Evolutionary conservation across 2,329 filamentous ascomycete genomes (phyloP).

Genomic region (Macroventuria anomochaeta): DNA sequence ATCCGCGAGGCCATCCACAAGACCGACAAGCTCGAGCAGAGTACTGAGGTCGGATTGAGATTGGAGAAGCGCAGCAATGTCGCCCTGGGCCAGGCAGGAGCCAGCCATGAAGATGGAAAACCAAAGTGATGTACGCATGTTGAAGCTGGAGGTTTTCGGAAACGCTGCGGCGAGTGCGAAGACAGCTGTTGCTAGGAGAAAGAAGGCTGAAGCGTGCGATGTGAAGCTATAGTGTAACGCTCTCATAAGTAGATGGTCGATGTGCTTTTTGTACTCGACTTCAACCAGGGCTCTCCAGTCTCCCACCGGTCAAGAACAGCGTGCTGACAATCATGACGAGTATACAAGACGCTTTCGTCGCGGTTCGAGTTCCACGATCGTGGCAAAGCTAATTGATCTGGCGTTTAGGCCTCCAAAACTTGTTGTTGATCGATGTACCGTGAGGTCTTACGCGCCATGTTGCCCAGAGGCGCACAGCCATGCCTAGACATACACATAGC

Average conservation of each 20-base stretch:
- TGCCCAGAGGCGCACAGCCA: slow-evolving; percentile 16
- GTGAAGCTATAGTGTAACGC: slow-evolving; percentile 4
- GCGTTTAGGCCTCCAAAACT: slow-evolving; percentile 3
- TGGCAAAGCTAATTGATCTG: not conserved
- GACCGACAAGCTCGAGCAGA: slow-evolving; percentile 45
- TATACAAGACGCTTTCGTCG: slow-evolving; percentile 14
- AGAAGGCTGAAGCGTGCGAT: not conserved
- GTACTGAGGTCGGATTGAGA: slow-evolving; percentile 43
- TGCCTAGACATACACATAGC: slow-evolving; percentile 1
- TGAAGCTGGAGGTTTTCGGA: slow-evolving; percentile 2
- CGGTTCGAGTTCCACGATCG: slow-evolving; percentile 2
- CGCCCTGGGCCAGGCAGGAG: slow-evolving; percentile 34
- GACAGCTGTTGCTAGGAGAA: not conserved
- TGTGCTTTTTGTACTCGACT: slow-evolving; percentile 18
- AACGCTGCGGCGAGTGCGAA: not conserved
- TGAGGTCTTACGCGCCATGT: not conserved
- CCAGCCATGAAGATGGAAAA: slow-evolving; percentile 27
- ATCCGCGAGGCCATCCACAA: slow-evolving; percentile 48
- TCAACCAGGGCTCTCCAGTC: not conserved
- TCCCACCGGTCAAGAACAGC: not conserved
- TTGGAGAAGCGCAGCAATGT: slow-evolving; percentile 42
- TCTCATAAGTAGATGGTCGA: not conserved
- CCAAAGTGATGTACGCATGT: slow-evolving; percentile 31
- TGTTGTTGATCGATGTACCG: slow-evolving; percentile 10
- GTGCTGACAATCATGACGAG: slow-evolving; percentile 13